Base-by-base conservation (phyloP, 2,329 filamentous ascomycete species). In the Scleromitrula shiraiana region DNA sequence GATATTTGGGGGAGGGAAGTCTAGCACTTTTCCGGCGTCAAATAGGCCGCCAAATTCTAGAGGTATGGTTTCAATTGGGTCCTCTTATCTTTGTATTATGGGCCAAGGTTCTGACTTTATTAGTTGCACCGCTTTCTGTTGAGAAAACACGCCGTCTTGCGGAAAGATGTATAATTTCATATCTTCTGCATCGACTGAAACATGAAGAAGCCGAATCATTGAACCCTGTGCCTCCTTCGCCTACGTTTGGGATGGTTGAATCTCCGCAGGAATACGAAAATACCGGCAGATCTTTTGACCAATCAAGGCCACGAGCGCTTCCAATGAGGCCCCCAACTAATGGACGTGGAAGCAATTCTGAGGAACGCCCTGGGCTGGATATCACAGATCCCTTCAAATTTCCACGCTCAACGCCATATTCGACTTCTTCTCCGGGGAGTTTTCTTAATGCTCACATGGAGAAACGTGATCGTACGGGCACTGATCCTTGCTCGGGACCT, bases 91-190 rank as follows among this genome's bases (percentile, higher is more conserved):
- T n/a, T n/a, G n/a, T n/a, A 24, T 15, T 27, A 14, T 9, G 29
- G 15, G 19, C 8, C 19, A n/a, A 32, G 9, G 7, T 20, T 32
- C 46, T 51, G 24, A 45, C 19, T 53, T 41, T 33, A 49, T 45
- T 38, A 71, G 70, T 65, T 36, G 53, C 67, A 27, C 70, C 70
- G 7, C 66, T 88, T 49, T 84, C 82, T 5, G 58, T 82, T 23
- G 75, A 80, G 41, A 71, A 75, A 53, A 84, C 82, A 8, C 74
- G 69, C 56, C 62, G 67, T 23, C 70, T 88, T 50, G 72, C 80
- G 46, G 74, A 78, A 51, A 66, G 66, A 41, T 80, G 75, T 56
- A 60, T 80, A 19, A 67, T 68, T 27, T 64, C 54, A 30, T 65
- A 68, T 32, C 78, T 80, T 56, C 62, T 80, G 15, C 62, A 67